A percentile compares a stretch with the other conserved stretches of the same genome.
Evolutionary conservation across 2,329 filamentous ascomycete genomes (phyloP).

Genomic region (Phoma sp.): DNA sequence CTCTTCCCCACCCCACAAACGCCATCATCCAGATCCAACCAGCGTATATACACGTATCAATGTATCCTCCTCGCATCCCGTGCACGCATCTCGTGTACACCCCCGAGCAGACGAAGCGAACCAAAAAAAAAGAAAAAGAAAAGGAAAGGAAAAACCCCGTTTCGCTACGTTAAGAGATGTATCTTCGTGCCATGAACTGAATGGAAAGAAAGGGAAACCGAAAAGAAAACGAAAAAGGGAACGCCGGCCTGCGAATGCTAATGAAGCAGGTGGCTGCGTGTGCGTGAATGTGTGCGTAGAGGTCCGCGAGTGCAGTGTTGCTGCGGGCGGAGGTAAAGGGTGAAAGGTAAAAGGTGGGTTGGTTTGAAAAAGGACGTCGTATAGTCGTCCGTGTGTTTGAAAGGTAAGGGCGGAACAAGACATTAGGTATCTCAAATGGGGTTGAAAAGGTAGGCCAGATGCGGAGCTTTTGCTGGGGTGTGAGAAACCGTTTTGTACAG

Average conservation of each 20-base stretch:
- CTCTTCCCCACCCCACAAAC: too few relatives aligned
- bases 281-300: neutral
- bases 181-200: slow-evolving; percentile 9
- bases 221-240: neutral
- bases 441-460: slow-evolving; percentile 4
- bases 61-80: too few relatives aligned
- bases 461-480: neutral
- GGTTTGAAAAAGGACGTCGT: neutral
- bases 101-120: too few relatives aligned
- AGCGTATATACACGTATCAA: too few relatives aligned
- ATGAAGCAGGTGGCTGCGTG: neutral
- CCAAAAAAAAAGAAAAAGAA: too few relatives aligned
- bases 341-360: neutral
- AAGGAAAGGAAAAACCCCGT: too few relatives aligned
- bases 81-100: too few relatives aligned
- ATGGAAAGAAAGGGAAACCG: too few relatives aligned
- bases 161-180: slow-evolving; percentile 9
- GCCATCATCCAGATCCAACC: too few relatives aligned
- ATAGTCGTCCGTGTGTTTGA: slow-evolving; percentile 1
- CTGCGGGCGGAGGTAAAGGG: neutral
- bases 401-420: slow-evolving; percentile 8
- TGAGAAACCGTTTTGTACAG: slow-evolving; percentile 13
- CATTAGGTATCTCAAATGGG: slow-evolving; percentile 19
- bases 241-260: neutral
- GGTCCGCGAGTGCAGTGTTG: neutral